These are phyloP conservation scores for Stevia rebaudiana DNA, from an alignment of 140 eudicot species.

Conservation along the genomic window DNA sequence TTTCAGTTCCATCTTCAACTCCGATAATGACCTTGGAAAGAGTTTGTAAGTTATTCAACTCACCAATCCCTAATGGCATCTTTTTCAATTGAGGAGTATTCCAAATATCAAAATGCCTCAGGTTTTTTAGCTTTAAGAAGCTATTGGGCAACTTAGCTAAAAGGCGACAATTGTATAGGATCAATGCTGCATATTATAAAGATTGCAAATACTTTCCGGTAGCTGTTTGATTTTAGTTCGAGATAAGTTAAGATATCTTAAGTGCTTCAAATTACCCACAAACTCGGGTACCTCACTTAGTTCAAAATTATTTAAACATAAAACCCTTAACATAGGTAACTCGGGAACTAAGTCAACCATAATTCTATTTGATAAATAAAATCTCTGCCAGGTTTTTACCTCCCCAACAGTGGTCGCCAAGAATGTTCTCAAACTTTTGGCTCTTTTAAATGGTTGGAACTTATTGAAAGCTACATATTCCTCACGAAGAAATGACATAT, in stretches of 20 bases:
- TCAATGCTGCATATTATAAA: slow-evolving; percentile 22
- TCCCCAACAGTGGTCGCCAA: slow-evolving; percentile 22
- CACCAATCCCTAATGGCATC: slow-evolving; percentile 19
- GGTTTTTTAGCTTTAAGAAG: slow-evolving; percentile 2
- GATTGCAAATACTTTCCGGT: slow-evolving; percentile 8
- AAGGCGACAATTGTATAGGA: background rate
- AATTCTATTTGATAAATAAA: background rate
- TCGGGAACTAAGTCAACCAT: background rate
- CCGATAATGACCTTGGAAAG: background rate
- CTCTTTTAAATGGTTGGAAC: slow-evolving; percentile 13
- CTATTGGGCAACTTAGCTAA: background rate
- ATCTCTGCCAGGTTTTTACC: background rate
- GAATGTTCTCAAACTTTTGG: slow-evolving; percentile 32
- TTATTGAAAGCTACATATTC: slow-evolving; percentile 16
- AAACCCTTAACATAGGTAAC: slow-evolving; percentile 12
- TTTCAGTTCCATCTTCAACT: background rate
- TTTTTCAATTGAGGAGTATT: background rate
- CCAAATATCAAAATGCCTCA: slow-evolving; percentile 25
- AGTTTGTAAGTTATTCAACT: slow-evolving; percentile 20
- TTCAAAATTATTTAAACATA: slow-evolving; percentile 12
- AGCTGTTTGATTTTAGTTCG: slow-evolving; percentile 10
- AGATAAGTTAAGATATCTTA: slow-evolving; percentile 30
- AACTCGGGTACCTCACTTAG: slow-evolving; percentile 25
- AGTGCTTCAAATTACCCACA: slow-evolving; percentile 24
- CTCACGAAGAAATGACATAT: slow-evolving; percentile 32